Conservation (phyloP, 352 stramenopile genomes). For the Globisporangium cylindrosporum region DNA sequence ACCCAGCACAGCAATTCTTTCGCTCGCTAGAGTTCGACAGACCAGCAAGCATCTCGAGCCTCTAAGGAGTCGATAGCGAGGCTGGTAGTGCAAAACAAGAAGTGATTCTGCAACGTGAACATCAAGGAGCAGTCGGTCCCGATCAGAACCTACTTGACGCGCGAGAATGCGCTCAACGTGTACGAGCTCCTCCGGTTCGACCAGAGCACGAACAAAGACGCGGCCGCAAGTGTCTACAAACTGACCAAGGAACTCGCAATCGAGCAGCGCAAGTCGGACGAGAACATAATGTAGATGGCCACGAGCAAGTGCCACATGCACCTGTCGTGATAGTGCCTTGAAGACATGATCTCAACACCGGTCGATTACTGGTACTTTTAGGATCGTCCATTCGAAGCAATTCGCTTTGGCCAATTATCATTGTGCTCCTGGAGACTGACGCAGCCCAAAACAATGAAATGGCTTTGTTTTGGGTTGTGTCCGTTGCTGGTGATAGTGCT, state of each 20-base stretch:
- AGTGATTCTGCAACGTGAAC: conserved; percentile 55
- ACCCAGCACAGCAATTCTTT: conserved; percentile 16
- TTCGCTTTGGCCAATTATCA: too few species aligned
- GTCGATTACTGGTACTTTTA: too few species aligned
- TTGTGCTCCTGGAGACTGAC: background rate
- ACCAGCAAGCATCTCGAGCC: conserved; percentile 27
- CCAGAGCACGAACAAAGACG: conserved; percentile 22
- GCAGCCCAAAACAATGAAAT: background rate
- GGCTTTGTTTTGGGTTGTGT: background rate
- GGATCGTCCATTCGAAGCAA: too few species aligned
- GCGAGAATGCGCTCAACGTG: conserved; percentile 32
- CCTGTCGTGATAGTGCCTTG: conserved; percentile 29
- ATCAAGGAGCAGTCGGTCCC: conserved; percentile 37
- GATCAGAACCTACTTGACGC: conserved; percentile 33
- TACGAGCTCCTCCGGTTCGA: conserved; percentile 42
- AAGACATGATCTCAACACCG: conserved; percentile 22
- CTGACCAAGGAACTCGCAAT: conserved; percentile 18
- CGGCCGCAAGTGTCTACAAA: conserved; percentile 28
- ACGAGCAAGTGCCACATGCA: conserved; percentile 39
- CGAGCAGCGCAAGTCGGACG: conserved; percentile 29
- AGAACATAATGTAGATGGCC: conserved; percentile 33
- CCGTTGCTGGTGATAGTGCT: background rate
- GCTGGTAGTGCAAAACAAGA: background rate
- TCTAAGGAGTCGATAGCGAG: conserved; percentile 29
- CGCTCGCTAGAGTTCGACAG: conserved; percentile 31